Base-by-base conservation (phyloP, 257 asterid genomes). In the Salvia miltiorrhiza region DNA sequence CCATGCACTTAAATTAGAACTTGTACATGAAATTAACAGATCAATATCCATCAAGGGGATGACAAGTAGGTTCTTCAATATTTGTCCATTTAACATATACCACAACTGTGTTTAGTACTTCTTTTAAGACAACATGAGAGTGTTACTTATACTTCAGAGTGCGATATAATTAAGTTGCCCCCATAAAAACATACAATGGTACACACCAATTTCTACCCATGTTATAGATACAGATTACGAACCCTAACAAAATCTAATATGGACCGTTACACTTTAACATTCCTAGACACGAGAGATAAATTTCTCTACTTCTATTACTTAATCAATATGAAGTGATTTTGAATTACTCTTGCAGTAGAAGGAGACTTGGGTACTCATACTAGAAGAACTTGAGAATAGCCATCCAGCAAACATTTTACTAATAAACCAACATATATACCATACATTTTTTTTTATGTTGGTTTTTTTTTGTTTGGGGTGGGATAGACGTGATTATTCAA, bases 281-380 rank as follows among this genome's bases (percentile, higher is more conserved):
- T 20, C 61, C 61, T 17, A 32, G 37, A 49, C n/a, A 49, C 50
- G 23, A 26, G 40, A 47, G 37, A 67, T 8, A 1, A 54, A 45
- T 63, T 62, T 57, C 45, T 56, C 35, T 28, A 71, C 55, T 26
- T 69, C 47, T 26, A 33, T 44, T 58, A n/a, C 43, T 69, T 61
- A 54, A 64, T 58, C 58, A 68, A 40, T 44, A 40, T 60, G 45
- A 63, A 61, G 69, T 1, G 17, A 44, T 50, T 26, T 24, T 7
- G 47, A 66, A 54, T 53, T 23, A 17, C 58, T 28, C 53, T 40
- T 24, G 7, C n/a, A 33, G 52, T 41, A 14, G 13, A 45, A 66
- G 26, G 52, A 57, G 26, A 19, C 45, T 52, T 45, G 19, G 58
- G 35, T 24, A 67, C 55, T 43, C 17, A 24, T 59, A 14, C 35